phyloP scores from a whole-genome alignment of 306 rosid genomes.

The Rosa lucieae region DNA sequence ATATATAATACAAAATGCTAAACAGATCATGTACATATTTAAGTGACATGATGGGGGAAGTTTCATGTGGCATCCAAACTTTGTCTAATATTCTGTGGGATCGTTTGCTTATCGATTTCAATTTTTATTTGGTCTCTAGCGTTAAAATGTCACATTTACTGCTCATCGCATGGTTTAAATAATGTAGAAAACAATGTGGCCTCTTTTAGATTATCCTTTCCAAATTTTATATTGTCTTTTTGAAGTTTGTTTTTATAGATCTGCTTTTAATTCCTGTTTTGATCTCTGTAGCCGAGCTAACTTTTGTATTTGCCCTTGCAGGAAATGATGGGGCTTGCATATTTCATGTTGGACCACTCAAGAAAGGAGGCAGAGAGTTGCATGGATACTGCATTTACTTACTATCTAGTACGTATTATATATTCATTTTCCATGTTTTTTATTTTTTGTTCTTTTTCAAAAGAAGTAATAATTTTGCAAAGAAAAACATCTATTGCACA shows the following conservation, averaged over 20 bases:
- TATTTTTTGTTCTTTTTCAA: neutral
- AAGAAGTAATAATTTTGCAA: neutral
- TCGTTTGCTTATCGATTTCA: neutral
- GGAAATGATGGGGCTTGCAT: conserved; percentile 98
- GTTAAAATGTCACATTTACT: neutral
- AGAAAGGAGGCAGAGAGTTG: conserved; percentile 97
- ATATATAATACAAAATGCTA: neutral
- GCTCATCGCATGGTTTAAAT: neutral
- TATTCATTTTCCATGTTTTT: conserved; percentile 5
- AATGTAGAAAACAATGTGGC: neutral
- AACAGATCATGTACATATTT: neutral
- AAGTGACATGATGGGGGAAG: neutral
- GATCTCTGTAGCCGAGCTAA: conserved; percentile 17
- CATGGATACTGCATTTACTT: conserved; percentile 96
- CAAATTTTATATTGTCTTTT: neutral
- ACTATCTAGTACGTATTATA: conserved; percentile 72
- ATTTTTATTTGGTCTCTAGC: neutral
- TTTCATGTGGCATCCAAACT: neutral
- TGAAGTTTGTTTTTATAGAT: neutral
- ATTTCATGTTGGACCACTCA: conserved; percentile 89
- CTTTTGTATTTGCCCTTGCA: conserved; percentile 40
- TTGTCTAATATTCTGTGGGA: neutral
- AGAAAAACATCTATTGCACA: neutral
- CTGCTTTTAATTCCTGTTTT: conserved; percentile 9
- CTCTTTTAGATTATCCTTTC: neutral